Evolutionary conservation across 2,329 filamentous ascomycete species (phyloP), one percentile per base, ranked within the genome.

Genomic region (Teratosphaeria gauchensis): DNA sequence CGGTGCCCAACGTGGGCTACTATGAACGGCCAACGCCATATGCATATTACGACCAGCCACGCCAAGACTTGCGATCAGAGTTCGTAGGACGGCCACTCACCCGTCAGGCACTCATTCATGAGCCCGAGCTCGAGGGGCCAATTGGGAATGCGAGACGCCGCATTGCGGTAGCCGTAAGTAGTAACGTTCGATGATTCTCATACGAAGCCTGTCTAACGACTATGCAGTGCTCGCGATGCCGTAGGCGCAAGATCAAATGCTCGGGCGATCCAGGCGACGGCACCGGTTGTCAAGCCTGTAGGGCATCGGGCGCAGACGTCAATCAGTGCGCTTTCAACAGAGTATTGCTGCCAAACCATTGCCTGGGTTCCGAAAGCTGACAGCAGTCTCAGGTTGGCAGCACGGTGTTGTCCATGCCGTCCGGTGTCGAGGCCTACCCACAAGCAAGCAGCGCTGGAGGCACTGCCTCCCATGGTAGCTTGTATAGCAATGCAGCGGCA

Each of bases 171-270:
- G 80, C 80, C 24, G 80, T 82, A 73, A 63, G 67, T 65, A 56
- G 28, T 32, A n/a, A 33, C 65, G 12, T 31, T 53, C 42, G n/a
- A 52, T 30, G 9, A 51, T 5, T 21, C n/a, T 28, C 24, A 53
- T 8, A 35, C 16, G 38, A 24, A 31, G n/a, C 33, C 57, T 19
- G 19, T 38, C 60, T 67, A 58, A 60, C 57, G 33, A 56, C n/a
- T 33, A 21, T 52, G 5, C 64, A 96, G 92, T 97, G 92, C 73
- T 84, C 85, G 38, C 85, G 92, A 65, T 97, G 92, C 74, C 85
- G 92, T 61, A 92, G 92, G 76, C 84, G 92, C 60, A 97, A 97
- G 79, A 97, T 97, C 67, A 87, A 90, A 66, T 97, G 92, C 76
- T 95, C 89, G 68, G 92, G 92, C 51, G 90, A 96, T 70, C 79